Evolutionary conservation across 2,329 filamentous ascomycete genomes (phyloP).

Genomic region (Mycosphaerella arachidis): DNA sequence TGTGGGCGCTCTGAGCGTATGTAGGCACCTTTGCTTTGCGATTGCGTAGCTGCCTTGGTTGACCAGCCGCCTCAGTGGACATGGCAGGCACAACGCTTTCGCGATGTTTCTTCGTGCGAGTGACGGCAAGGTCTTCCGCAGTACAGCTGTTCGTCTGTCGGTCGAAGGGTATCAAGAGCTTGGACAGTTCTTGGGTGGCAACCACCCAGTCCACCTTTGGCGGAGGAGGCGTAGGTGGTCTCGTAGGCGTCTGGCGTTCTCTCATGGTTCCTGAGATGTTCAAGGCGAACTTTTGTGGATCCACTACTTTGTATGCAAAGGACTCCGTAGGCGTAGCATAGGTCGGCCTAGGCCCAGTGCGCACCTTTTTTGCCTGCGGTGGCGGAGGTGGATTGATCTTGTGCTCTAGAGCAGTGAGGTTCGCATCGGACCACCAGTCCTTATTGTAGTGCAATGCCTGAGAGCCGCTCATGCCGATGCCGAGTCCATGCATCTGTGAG

Average conservation of each 20-base stretch:
- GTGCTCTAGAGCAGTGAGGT: slow-evolving; percentile 66
- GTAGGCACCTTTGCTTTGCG: slow-evolving; percentile 21
- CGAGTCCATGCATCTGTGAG: slow-evolving; percentile 26
- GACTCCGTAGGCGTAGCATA: slow-evolving; percentile 86
- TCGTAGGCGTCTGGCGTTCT: slow-evolving; percentile 33
- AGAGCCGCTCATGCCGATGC: slow-evolving; percentile 8
- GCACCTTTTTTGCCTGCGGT: slow-evolving; percentile 52
- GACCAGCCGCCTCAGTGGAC: slow-evolving; percentile 42
- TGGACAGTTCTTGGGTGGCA: slow-evolving; percentile 77
- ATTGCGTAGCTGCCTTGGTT: slow-evolving; percentile 58
- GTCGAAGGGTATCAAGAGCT: slow-evolving; percentile 71
- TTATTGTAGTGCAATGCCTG: slow-evolving; percentile 33
- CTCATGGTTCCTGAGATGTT: slow-evolving; percentile 55
- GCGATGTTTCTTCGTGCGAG: slow-evolving; percentile 57
- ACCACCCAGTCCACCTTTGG: slow-evolving; percentile 82
- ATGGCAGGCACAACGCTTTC: slow-evolving; percentile 48
- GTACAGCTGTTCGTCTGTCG: slow-evolving; percentile 72
- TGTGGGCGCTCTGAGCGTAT: slow-evolving; percentile 23
- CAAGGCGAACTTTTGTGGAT: slow-evolving; percentile 61
- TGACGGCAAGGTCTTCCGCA: slow-evolving; percentile 67
- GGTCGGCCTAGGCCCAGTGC: slow-evolving; percentile 58
- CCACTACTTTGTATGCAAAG: slow-evolving; percentile 73
- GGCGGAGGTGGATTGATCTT: slow-evolving; percentile 51
- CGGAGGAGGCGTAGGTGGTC: slow-evolving; percentile 60
- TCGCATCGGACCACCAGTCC: slow-evolving; percentile 45